Evolutionary conservation across 805 yeast genomes (phyloP), one percentile per base, ranked within the genome.

Genomic region (Grigorovia yakushimaensis): DNA sequence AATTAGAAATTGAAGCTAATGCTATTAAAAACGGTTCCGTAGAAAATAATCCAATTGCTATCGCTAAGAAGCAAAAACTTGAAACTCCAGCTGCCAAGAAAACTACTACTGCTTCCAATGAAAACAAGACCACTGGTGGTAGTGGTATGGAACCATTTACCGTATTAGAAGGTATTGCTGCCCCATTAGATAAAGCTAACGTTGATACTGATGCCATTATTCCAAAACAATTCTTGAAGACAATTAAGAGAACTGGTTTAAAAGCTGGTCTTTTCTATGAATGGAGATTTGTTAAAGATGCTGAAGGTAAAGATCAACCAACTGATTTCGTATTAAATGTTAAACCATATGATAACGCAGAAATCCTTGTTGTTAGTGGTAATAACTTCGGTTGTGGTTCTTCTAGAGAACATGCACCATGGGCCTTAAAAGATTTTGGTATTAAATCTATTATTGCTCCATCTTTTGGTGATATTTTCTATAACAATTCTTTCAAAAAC

Each of bases 361-460:
- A 84, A 67, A 83, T 93, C 56, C 73, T 93, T 55, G 83, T 91
- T 57, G 95, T 88, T 50, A 81, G 95, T 39, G 98, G 98, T 66
- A 95, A 87, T 65, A 93, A 93, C 74, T 93, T 93, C 65, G 98
- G 98, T 56, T 93, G 98, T 73, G 98, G 98, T 61, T 89, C 97
- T 39, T 89, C 97, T 2, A 87, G 98, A 77, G 98, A 93, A 69
- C 98, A 93, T 63, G 98, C 98, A 33, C 98, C 98, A 50, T 93
- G 98, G 98, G 98, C 98, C 2, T 76, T 93, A 56, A 89, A 88
- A 60, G 98, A 93, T 70, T 93, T 93, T 61, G 98, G 98, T 68
- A 88, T 93, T 68, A 83, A 86, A 68, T 83, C 93, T 53, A 85
- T 93, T 62, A 91, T 93, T 67, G 98, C 98, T 6, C 98, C 98